A percentile compares a stretch with the other conserved stretches of the same genome.
Evolutionary conservation across 495 filamentous ascomycete genomes (phyloP).

Genomic region (Pyrenula massariospora): DNA sequence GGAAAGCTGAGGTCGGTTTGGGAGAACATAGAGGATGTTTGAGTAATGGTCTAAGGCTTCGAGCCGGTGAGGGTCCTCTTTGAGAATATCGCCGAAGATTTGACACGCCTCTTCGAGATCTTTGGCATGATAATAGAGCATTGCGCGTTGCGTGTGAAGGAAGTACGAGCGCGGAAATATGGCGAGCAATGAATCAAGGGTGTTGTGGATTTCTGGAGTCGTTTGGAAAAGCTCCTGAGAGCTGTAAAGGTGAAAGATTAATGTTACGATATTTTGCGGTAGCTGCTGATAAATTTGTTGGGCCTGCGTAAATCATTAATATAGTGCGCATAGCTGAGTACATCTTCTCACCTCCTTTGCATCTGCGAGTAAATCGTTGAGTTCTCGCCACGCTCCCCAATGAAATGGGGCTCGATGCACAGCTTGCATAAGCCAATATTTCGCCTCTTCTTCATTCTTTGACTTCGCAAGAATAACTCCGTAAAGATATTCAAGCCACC

Average conservation of each 20-base stretch:
- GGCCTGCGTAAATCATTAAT: slow-evolving; percentile 24
- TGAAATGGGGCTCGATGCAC: slow-evolving; percentile 83
- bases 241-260: slow-evolving; percentile 84
- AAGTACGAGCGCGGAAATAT: slow-evolving; percentile 83
- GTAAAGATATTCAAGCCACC: slow-evolving; percentile 94
- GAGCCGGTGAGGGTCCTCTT: slow-evolving; percentile 72
- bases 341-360: slow-evolving; percentile 67
- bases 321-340: too few species aligned
- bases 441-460: slow-evolving; percentile 75
- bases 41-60: slow-evolving; percentile 91
- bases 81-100: slow-evolving; percentile 72
- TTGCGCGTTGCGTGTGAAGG: slow-evolving; percentile 76
- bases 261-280: slow-evolving; percentile 82
- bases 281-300: slow-evolving; percentile 47
- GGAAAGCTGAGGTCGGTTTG: slow-evolving; percentile 71
- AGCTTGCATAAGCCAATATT: slow-evolving; percentile 71
- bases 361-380: slow-evolving; percentile 60
- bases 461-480: slow-evolving; percentile 82
- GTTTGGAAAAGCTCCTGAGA: slow-evolving; percentile 86
- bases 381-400: slow-evolving; percentile 93
- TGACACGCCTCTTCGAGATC: slow-evolving; percentile 78
- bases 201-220: slow-evolving; percentile 51
- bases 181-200: slow-evolving; percentile 60
- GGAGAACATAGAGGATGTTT: slow-evolving; percentile 93
- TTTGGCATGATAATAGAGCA: slow-evolving; percentile 88